Conservation (phyloP, 139 green algal species). For the Chlorella sp. region DNA sequence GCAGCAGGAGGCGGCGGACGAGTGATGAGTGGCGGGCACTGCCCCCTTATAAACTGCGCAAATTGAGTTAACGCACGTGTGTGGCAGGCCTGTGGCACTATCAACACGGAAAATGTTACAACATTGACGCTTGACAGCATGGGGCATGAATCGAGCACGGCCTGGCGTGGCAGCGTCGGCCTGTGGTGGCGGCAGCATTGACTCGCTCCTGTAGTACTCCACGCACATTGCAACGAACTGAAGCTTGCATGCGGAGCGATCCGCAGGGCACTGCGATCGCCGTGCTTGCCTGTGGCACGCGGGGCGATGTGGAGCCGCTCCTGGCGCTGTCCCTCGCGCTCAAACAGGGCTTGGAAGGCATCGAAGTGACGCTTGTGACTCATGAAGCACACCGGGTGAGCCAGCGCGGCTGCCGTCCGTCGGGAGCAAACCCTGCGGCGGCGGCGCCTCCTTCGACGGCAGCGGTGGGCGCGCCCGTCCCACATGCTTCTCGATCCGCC, state of each 20-base stretch:
- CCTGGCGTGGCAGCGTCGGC: too few relatives aligned
- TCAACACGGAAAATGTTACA: too few relatives aligned
- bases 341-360: too few relatives aligned
- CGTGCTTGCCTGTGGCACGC: slow-evolving; percentile 12
- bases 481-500: background rate
- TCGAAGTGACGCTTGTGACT: background rate
- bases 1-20: background rate
- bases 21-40: background rate
- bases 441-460: background rate
- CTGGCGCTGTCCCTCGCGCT: slow-evolving; percentile 6
- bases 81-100: too few relatives aligned
- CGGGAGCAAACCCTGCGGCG: background rate
- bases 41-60: background rate
- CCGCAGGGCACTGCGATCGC: background rate
- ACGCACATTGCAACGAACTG: background rate
- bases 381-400: slow-evolving; percentile 16
- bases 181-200: too few relatives aligned
- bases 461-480: too few relatives aligned
- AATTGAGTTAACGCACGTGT: too few relatives aligned
- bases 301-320: slow-evolving; percentile 29
- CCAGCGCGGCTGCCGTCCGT: too few relatives aligned
- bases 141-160: too few relatives aligned
- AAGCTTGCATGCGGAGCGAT: background rate
- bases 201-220: too few relatives aligned
- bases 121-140: too few relatives aligned